A percentile compares a stretch with the other conserved stretches of the same genome.
These are phyloP conservation scores for Coemansia sp. DNA, from an alignment of 192 early-diverging fungal genomes.

Conservation along the genomic window DNA sequence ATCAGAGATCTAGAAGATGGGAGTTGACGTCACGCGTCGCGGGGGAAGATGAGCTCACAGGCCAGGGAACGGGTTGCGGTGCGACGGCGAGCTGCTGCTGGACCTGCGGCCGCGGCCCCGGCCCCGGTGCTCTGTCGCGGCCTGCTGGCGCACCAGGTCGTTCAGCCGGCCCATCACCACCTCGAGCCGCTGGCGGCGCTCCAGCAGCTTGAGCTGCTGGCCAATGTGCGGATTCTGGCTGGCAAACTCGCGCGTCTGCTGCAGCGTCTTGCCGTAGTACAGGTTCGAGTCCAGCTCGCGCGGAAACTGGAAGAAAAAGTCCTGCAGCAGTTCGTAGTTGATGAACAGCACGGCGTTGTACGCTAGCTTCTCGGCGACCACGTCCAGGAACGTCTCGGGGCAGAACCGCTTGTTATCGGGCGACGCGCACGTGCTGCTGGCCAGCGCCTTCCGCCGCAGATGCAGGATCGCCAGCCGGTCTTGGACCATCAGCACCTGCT, in stretches of 20 bases:
- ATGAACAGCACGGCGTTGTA: slow-evolving; percentile 97
- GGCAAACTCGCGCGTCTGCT: slow-evolving; percentile 84
- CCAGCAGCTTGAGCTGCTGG: slow-evolving; percentile 81
- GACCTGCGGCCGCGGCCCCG: slow-evolving; percentile 4
- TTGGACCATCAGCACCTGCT: slow-evolving; percentile 73
- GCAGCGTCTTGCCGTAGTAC: slow-evolving; percentile 77
- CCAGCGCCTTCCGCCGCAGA: slow-evolving; percentile 74
- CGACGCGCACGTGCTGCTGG: slow-evolving; percentile 76
- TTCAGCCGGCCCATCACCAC: slow-evolving; percentile 57
- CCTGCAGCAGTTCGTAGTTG: slow-evolving; percentile 92
- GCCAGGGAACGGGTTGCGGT: slow-evolving; percentile 19
- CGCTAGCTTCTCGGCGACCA: slow-evolving; percentile 91
- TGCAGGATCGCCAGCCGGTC: slow-evolving; percentile 73
- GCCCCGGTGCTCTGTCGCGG: slow-evolving; percentile 8
- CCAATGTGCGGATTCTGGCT: slow-evolving; percentile 80
- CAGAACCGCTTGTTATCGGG: slow-evolving; percentile 85
- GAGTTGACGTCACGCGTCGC: not conserved
- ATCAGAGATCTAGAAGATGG: not conserved
- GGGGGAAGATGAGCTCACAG: not conserved
- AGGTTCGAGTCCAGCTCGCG: slow-evolving; percentile 88
- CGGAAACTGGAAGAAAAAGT: slow-evolving; percentile 98
- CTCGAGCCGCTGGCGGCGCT: slow-evolving; percentile 80
- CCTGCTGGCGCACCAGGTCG: slow-evolving; percentile 43
- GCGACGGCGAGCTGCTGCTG: slow-evolving; percentile 2
- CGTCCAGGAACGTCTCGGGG: slow-evolving; percentile 88